A percentile compares a stretch with the other conserved stretches of the same genome.
These are phyloP conservation scores for Parastagonospora nodorum DNA, from an alignment of 2,329 filamentous ascomycete genomes.

Conservation along the genomic window DNA sequence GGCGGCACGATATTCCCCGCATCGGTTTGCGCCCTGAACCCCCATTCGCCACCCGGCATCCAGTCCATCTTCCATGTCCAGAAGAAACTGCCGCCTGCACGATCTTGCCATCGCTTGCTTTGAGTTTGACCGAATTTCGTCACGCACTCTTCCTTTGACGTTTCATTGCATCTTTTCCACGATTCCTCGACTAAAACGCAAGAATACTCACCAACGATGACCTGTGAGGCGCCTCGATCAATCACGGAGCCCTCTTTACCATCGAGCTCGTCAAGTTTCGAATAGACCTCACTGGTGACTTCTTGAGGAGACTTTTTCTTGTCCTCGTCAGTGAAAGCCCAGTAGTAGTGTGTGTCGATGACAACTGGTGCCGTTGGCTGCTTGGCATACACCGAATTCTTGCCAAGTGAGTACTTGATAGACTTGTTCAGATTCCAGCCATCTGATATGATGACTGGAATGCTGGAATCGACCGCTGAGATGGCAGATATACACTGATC, in stretches of 20 bases:
- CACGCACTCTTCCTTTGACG: constrained; percentile 47
- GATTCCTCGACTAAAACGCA: constrained; percentile 60
- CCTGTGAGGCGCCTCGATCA: constrained; percentile 57
- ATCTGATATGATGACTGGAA: constrained; percentile 64
- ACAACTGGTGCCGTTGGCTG: constrained; percentile 54
- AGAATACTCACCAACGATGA: constrained; percentile 63
- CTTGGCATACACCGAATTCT: constrained; percentile 43
- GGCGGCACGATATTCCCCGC: constrained; percentile 48
- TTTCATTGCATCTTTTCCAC: constrained; percentile 47
- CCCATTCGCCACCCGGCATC: constrained; percentile 67
- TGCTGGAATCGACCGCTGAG: constrained; percentile 52
- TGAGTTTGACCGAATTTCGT: constrained; percentile 56
- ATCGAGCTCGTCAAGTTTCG: constrained; percentile 53
- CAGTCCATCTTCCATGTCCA: constrained; percentile 68
- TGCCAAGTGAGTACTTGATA: constrained; percentile 52
- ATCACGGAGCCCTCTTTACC: constrained; percentile 55
- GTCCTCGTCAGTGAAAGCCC: constrained; percentile 61
- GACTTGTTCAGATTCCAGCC: constrained; percentile 59
- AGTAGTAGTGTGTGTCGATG: constrained; percentile 65
- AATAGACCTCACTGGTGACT: constrained; percentile 54
- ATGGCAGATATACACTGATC: constrained; percentile 56
- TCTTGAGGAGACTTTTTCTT: constrained; percentile 57
- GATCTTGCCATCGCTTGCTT: constrained; percentile 55
- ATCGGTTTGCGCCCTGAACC: constrained; percentile 59
- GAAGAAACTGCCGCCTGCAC: constrained; percentile 60